Evolutionary conservation across 495 filamentous ascomycete genomes (phyloP).

Genomic region (Aspergillus carlsbadensis): DNA sequence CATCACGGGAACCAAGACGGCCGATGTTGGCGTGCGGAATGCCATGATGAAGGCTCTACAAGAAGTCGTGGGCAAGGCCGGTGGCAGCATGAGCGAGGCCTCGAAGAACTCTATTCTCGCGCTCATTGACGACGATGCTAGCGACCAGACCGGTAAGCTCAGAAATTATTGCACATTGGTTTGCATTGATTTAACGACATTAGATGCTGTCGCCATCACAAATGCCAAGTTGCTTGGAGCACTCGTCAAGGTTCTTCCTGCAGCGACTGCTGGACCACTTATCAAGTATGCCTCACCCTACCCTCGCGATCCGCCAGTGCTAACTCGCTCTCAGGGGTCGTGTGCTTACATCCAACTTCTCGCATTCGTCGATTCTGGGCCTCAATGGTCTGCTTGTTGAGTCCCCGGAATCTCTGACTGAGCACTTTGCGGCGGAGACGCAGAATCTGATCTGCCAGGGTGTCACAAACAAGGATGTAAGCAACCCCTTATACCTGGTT

Average conservation of each 20-base stretch:
- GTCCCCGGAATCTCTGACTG: conserved; percentile 64
- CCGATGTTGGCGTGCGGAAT: conserved; percentile 83
- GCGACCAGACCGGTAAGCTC: conserved; percentile 63
- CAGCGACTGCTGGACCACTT: conserved; percentile 61
- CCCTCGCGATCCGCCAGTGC: not conserved
- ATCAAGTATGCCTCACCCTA: conserved; percentile 58
- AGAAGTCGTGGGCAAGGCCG: conserved; percentile 93
- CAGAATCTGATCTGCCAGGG: conserved; percentile 76
- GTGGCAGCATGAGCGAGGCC: conserved; percentile 87
- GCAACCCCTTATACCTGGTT: conserved; percentile 10
- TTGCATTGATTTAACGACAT: conserved; percentile 1
- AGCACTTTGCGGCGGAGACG: conserved; percentile 68
- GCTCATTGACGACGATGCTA: conserved; percentile 81
- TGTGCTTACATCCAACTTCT: conserved; percentile 70
- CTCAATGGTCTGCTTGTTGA: conserved; percentile 87
- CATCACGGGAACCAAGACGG: conserved; percentile 88
- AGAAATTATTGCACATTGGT: not conserved
- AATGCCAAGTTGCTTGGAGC: conserved; percentile 86
- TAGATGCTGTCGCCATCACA: conserved; percentile 76
- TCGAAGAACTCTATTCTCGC: conserved; percentile 78
- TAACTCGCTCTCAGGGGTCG: conserved; percentile 53
- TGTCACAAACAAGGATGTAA: conserved; percentile 71
- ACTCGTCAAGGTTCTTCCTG: conserved; percentile 76
- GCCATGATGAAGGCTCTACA: conserved; percentile 98
- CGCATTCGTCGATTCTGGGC: conserved; percentile 68